These are phyloP conservation scores for Escallonia rubra DNA, from an alignment of 129 eudicot species.

Conservation along the genomic window DNA sequence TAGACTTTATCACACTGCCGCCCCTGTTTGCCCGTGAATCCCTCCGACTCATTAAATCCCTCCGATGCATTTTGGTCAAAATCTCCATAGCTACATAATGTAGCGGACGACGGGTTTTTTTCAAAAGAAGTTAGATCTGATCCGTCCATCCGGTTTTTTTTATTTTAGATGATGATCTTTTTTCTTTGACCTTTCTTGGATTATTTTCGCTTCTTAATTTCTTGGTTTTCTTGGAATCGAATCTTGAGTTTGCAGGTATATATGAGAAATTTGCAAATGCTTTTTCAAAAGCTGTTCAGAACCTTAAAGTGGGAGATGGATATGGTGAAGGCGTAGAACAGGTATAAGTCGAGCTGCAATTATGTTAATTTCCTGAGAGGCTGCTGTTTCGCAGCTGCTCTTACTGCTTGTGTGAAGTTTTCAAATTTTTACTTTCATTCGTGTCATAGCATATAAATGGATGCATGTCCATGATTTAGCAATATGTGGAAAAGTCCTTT, in stretches of 20 bases:
- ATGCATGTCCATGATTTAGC: not conserved
- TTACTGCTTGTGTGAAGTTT: conserved; percentile 1
- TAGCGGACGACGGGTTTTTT: no score
- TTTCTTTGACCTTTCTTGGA: not conserved
- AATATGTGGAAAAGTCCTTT: not conserved
- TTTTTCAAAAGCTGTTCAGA: conserved; percentile 63
- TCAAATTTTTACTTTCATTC: not conserved
- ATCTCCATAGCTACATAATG: no score
- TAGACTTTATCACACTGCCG: no score
- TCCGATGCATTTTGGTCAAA: no score
- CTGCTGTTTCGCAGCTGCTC: not conserved
- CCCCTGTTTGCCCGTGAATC: no score
- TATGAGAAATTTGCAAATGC: conserved; percentile 74
- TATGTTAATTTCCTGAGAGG: not conserved
- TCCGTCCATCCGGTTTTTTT: not conserved
- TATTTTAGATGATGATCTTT: not conserved
- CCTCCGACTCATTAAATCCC: no score
- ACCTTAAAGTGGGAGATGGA: conserved; percentile 91
- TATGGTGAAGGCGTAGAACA: conserved; percentile 73
- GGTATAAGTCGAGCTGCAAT: conserved; percentile 37
- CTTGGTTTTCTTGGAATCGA: not conserved
- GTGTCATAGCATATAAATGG: no score
- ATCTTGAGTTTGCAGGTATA: conserved; percentile 54
- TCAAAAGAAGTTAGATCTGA: no score
- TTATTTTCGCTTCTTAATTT: conserved; percentile 1